Base-by-base conservation (phyloP, 305 asterid genomes). In the Solanum hybrid region DNA sequence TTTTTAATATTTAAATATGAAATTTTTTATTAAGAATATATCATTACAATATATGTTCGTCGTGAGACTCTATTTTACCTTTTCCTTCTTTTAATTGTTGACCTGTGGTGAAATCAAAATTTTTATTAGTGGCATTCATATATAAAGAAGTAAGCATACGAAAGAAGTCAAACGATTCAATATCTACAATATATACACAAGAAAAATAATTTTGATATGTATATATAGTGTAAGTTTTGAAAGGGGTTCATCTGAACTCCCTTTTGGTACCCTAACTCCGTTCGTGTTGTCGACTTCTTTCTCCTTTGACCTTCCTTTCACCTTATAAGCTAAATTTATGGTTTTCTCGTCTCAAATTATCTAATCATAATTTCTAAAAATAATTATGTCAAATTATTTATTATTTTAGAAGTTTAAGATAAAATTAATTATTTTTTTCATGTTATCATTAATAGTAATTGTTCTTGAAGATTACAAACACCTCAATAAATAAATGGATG, bases 91-190 rank as follows among this genome's bases (percentile, higher is more conserved):
- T 66, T 87, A 60, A 17, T 4, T 22, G 3, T 0, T 2, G 3
- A 10, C 0, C 26, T 4, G 13, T 8, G 27, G 3, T 11, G 5
- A 10, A 66, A 4, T n/a, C 1, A 2, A 0, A n/a, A 66, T n/a
- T 66, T 66, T 66, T 1, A 10, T 4, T 4, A n/a, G 11, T 4
- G 14, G 5, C 0, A 66, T 66, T n/a, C 13, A 66, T 16, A 51
- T 51, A 51, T 51, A 51, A 51, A 51, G 9, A 51, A 51, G 64
- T 51, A 16, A 51, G 64, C 64, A 17, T 6, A 51, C 64, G 64
- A 51, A 40, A 66, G 14, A n/a, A n/a, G 73, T 66, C 27, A 66
- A 66, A n/a, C 1, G 11, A 4, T 66, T 66, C 13, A 66, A 66
- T 7, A 66, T n/a, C 29, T 66, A 66, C 14, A n/a, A 51, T 51